Evolutionary conservation across 1,284 basidiomycete species (phyloP), one percentile per base, ranked within the genome.

Genomic region (Apiotrichum siamense): DNA sequence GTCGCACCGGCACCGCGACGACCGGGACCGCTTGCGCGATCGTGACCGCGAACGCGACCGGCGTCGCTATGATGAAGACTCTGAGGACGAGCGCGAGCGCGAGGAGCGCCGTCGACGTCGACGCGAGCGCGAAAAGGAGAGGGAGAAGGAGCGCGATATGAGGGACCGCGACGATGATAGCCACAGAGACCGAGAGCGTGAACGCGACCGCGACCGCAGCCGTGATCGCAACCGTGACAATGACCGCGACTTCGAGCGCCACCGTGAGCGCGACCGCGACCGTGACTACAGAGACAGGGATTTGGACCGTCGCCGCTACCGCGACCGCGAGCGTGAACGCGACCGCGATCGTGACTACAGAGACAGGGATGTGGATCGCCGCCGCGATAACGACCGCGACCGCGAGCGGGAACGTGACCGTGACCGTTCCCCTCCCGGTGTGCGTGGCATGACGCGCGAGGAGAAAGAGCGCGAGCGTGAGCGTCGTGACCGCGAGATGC

Each of bases 101-200:
- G 48, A 50, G 26, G 77, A 83, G 33, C 78, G 84, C 54, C 83
- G 83, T 66, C 77, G 84, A 45, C 48, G 57, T 23, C 55, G 63
- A n/a, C 58, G 61, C 21, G 59, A 60, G n/a, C 58, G 62, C 24
- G 66, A 70, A 23, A 25, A 26, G 17, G 52, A 49, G 27, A 50
- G 40, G 26, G 26, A 40, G 23, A 25, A 26, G 17, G 52, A 49
- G 27, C 48, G 40, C n/a, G 26, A 40, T 12, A 12, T 45, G 29
- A 36, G 33, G 40, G 44, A 78, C 37, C 77, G 83, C 36, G 78
- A 83, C 54, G 84, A 83, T 46, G 57, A 58, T 20, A 39, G 56
- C n/a, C 58, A 59, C 24, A 49, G 59, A 12, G 59, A 61, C 20
- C n/a, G n/a, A n/a, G n/a, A n/a, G n/a, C 37, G 57, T 27, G 58